Base-by-base conservation (phyloP, 2,329 filamentous ascomycete species). In the Xylariales sp. region DNA sequence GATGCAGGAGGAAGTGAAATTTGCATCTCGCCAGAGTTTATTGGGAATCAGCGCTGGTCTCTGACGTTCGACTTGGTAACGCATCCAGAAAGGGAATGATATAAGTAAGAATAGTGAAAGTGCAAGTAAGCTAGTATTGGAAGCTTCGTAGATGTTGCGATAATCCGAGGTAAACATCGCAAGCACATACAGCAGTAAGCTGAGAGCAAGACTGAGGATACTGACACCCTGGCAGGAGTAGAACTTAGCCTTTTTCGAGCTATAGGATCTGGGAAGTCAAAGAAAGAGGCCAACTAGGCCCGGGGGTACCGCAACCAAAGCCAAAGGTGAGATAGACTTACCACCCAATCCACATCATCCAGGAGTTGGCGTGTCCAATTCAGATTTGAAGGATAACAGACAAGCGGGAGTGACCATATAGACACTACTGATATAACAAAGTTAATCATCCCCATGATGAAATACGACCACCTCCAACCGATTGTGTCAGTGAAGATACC, bases 31-130 rank as follows among this genome's bases (percentile, higher is more conserved):
- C 77, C 77, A 80, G 0, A 80, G 55, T 0, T 66, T 69, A 50
- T 80, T 80, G 0, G 76, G 76, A 20, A 81, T 78, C 3, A 78
- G 52, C 3, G 72, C 71, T 14, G 73, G 45, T 9, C 43, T 45
- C 6, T 31, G 20, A 4, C 38, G 36, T 10, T 38, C 43, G 7
- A 29, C 41, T 12, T 45, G 45, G 6, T 25, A 31, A 12, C 40
- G 18, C 46, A 53, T 49, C 71, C 74, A 78, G 10, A 63, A 48
- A 3, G 68, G 60, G 49, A 78, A 77, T 0, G 56, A 51, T 0
- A 66, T 64, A 3, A 76, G 59, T 20, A 68, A 51, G 18, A 58
- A 52, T 3, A 70, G 40, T 1, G 66, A 61, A 2, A 71, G 40
- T 1, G 59, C 50, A 1, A 78, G 56, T 4, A 73, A 50, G 3